A percentile compares a stretch with the other conserved stretches of the same genome.
Conservation (phyloP, 495 filamentous ascomycete species). For the Amphirosellinia nigrospora region DNA sequence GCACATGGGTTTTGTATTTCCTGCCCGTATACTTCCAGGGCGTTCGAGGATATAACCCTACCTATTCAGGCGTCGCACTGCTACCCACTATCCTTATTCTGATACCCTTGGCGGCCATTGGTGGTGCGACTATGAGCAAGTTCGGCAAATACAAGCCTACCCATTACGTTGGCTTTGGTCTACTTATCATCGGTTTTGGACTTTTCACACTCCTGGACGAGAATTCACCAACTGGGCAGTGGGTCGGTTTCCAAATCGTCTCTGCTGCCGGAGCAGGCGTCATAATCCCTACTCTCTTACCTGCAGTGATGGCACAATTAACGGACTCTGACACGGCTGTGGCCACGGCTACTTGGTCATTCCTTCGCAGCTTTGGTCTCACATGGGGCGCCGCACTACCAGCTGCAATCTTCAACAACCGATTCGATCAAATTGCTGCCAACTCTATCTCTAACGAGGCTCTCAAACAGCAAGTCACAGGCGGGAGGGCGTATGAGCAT, state of each 20-base stretch:
- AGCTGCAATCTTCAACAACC: background rate
- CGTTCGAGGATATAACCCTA: background rate
- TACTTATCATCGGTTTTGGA: background rate
- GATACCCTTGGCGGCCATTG: background rate
- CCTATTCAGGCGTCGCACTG: background rate
- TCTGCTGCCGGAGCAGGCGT: background rate
- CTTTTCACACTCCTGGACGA: background rate
- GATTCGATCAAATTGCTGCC: background rate
- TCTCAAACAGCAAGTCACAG: too few species aligned
- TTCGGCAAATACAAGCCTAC: background rate
- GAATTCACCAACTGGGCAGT: background rate
- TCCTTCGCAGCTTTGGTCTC: background rate
- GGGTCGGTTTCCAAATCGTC: background rate
- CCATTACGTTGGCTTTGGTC: background rate
- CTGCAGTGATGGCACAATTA: background rate
- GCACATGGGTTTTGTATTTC: background rate
- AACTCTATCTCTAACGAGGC: too few species aligned
- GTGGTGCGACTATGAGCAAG: background rate
- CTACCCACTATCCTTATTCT: background rate
- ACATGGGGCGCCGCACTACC: background rate
- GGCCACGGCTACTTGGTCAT: background rate
- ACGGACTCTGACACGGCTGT: background rate
- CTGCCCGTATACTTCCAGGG: conserved; percentile 5
- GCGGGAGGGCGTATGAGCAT: too few species aligned
- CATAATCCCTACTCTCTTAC: background rate